Evolutionary conservation across 2,329 filamentous ascomycete genomes (phyloP).

Genomic region (Aspergillus sp.): DNA sequence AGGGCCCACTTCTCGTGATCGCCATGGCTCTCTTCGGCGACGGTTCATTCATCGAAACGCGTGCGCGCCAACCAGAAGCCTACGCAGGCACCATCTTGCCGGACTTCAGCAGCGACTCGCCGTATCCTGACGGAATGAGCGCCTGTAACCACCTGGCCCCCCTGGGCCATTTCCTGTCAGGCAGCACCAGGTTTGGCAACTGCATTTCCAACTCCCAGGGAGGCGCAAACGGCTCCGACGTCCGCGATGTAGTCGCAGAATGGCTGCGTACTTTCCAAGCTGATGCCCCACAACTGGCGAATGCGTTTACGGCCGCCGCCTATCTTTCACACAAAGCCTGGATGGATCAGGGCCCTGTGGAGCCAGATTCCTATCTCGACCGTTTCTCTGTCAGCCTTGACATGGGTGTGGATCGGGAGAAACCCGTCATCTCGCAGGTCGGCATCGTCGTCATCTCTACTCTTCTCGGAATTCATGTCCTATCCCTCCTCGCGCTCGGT

Average conservation of each 20-base stretch:
- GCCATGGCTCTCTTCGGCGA: slow-evolving; percentile 31
- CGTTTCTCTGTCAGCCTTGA: not conserved
- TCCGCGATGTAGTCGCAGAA: not conserved
- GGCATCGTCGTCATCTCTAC: not conserved
- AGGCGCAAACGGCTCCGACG: not conserved
- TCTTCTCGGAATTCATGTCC: slow-evolving; percentile 19
- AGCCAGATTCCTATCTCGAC: not conserved
- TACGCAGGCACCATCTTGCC: not conserved
- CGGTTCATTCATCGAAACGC: slow-evolving; percentile 25
- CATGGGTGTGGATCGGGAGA: not conserved
- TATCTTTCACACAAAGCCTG: not conserved
- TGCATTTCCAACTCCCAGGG: not conserved
- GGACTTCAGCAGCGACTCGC: not conserved
- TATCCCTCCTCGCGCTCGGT: slow-evolving; percentile 18
- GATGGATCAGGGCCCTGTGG: not conserved
- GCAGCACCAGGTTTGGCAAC: not conserved
- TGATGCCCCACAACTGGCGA: not conserved
- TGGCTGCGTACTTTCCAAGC: not conserved
- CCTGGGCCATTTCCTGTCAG: not conserved
- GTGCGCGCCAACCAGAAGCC: slow-evolving; percentile 4
- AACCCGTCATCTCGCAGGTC: not conserved
- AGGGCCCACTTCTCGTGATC: slow-evolving; percentile 28
- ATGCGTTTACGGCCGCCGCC: not conserved
- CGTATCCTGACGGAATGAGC: not conserved
- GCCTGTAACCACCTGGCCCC: not conserved